Evolutionary conservation across 768 basidiomycete species (phyloP).

Genomic region (Boletus eberwhitei): DNA sequence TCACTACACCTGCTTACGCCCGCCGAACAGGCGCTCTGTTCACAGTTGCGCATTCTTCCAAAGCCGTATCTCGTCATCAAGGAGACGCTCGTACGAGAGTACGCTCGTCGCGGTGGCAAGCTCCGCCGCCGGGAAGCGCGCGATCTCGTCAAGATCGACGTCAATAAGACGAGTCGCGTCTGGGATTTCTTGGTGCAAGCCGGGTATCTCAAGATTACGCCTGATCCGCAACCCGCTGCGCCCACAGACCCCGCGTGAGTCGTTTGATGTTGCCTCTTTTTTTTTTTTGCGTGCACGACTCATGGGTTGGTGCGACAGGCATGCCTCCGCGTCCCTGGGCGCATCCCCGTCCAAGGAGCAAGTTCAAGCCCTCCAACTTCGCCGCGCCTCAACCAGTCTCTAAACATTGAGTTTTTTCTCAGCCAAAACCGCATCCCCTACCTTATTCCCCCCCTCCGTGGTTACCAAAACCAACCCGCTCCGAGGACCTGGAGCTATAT

Average conservation of each 20-base stretch:
- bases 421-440: constrained; percentile 25
- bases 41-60: constrained; percentile 85
- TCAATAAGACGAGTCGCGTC: constrained; percentile 86
- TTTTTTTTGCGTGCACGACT: neutral
- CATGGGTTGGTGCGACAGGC: constrained; percentile 7
- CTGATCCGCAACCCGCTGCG: constrained; percentile 41
- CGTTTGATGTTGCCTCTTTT: neutral
- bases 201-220: constrained; percentile 72
- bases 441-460: constrained; percentile 19
- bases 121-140: constrained; percentile 85
- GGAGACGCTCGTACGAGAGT: constrained; percentile 91
- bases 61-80: constrained; percentile 96
- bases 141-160: constrained; percentile 89
- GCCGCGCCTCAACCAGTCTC: constrained; percentile 1
- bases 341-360: constrained; percentile 29
- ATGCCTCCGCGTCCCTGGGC: constrained; percentile 12
- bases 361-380: constrained; percentile 15
- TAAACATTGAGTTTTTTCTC: neutral
- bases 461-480: constrained; percentile 9
- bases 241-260: constrained; percentile 38
- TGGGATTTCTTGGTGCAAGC: constrained; percentile 92
- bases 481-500: neutral
- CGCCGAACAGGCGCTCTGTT: constrained; percentile 86
- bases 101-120: constrained; percentile 83
- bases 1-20: constrained; percentile 87